Evolutionary conservation across 2,329 filamentous ascomycete species (phyloP), one percentile per base, ranked within the genome.

Genomic region (Colletotrichum paranaense): DNA sequence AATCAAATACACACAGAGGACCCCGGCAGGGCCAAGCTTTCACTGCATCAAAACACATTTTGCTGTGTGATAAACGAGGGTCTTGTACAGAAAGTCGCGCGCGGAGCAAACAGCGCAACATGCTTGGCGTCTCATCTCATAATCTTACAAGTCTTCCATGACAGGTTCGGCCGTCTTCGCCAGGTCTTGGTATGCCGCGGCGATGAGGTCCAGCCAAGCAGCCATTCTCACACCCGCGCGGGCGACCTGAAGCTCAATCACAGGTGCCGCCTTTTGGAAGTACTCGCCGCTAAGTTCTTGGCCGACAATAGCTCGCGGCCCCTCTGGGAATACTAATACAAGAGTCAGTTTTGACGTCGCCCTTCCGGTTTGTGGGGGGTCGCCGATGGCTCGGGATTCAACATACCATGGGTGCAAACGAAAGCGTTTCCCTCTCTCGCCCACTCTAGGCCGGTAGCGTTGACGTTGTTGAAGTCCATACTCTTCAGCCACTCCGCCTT

Each of bases 201-300:
- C 89, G 77, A 93, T 91, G 76, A 87, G 82, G 78, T 93, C 91
- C 74, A 94, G 82, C 90, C 91, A 94, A 24, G 87, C 88, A 2
- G 90, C 92, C 79, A 94, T 86, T 62, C 93, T 87, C 80, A 90
- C 93, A 12, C 93, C 93, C 4, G 91, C 93, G 75, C 89, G 89
- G 8, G 92, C 92, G 74, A 95, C 86, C 79, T 92, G 90, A 72
- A 89, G 79, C 81, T 94, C 90, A 58, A 94, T 85, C 70, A 92
- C 88, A 24, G 88, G 89, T n/a, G 88, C 88, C 2, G 91, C 92
- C 38, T 85, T 86, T 38, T 90, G 85, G 77, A 90, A 93, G 81
- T 94, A 94, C 42, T 87, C 86, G 0, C 88, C 89, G 32, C 87
- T 87, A 28, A 94, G 84, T 78, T 93, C 91, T 80, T 90, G 84